Evolutionary conservation across 1,284 basidiomycete genomes (phyloP).

Genomic region (Gomphus sp.): DNA sequence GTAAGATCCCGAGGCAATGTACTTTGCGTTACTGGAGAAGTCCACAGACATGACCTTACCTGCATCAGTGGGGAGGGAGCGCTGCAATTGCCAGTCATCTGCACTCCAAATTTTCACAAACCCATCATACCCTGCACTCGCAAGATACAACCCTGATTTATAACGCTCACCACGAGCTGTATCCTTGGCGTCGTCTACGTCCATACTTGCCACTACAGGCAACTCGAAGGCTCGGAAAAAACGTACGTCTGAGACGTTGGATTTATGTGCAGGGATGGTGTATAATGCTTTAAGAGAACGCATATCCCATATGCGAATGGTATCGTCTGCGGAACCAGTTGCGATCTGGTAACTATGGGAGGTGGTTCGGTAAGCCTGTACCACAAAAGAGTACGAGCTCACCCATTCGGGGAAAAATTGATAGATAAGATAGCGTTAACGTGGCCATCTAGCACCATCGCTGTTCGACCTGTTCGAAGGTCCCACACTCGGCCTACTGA

Average conservation of each 20-base stretch:
- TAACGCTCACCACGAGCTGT: constrained; percentile 49
- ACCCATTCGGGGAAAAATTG: constrained; percentile 95
- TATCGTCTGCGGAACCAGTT: constrained; percentile 94
- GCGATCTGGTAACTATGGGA: constrained; percentile 84
- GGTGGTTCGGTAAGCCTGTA: constrained; percentile 5
- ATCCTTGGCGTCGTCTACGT: constrained; percentile 18
- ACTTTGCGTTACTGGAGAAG: constrained; percentile 71
- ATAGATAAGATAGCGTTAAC: constrained; percentile 89
- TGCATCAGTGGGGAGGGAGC: constrained; percentile 84
- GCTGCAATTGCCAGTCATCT: constrained; percentile 93
- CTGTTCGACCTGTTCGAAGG: constrained; percentile 86
- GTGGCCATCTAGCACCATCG: constrained; percentile 98
- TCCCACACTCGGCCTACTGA: constrained; percentile 98
- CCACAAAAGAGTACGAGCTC: constrained; percentile 19
- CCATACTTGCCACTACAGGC: constrained; percentile 15
- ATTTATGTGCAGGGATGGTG: constrained; percentile 93
- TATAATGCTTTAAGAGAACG: constrained; percentile 86
- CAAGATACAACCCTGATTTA: constrained; percentile 85
- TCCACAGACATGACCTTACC: constrained; percentile 99
- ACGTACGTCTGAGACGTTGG: constrained; percentile 89
- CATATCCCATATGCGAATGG: constrained; percentile 98
- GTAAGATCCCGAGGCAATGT: constrained; percentile 86
- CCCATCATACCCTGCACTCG: constrained; percentile 91
- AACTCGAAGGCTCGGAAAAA: constrained; percentile 70
- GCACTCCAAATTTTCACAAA: constrained; percentile 95